These are phyloP conservation scores for Babesia gibsoni DNA, from an alignment of 169 alveolate species.

Conservation along the genomic window DNA sequence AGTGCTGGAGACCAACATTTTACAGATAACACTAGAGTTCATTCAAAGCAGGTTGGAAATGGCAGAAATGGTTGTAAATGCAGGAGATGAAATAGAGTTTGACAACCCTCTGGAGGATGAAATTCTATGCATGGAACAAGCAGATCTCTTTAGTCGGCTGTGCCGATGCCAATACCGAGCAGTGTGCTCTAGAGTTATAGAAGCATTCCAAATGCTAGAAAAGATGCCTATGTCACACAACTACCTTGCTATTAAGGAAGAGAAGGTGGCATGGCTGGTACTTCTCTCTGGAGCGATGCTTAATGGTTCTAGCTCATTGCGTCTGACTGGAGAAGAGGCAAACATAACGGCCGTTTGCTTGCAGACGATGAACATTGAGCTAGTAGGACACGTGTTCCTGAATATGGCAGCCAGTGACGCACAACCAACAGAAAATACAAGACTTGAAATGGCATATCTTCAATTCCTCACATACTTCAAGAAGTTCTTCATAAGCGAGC, in stretches of 20 bases:
- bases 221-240: slow-evolving; percentile 9
- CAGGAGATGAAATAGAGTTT: slow-evolving; percentile 56
- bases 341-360: slow-evolving; percentile 36
- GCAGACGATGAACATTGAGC: slow-evolving; percentile 75
- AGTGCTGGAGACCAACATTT: slow-evolving; percentile 75
- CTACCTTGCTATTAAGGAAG: slow-evolving; percentile 54
- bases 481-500: slow-evolving; percentile 88
- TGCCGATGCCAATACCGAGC: slow-evolving; percentile 74
- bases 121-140: slow-evolving; percentile 77
- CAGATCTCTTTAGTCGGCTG: slow-evolving; percentile 75
- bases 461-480: slow-evolving; percentile 90
- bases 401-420: slow-evolving; percentile 72
- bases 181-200: slow-evolving; percentile 43
- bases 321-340: slow-evolving; percentile 57
- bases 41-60: slow-evolving; percentile 73
- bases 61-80: slow-evolving; percentile 75
- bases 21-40: slow-evolving; percentile 75
- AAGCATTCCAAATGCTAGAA: slow-evolving; percentile 28
- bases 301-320: slow-evolving; percentile 68
- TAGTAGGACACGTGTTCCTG: slow-evolving; percentile 76
- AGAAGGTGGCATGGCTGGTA: slow-evolving; percentile 76
- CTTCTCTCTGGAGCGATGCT: slow-evolving; percentile 74
- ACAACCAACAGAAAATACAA: slow-evolving; percentile 65
- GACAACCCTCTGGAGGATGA: slow-evolving; percentile 69
- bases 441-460: slow-evolving; percentile 82